phyloP scores from a whole-genome alignment of 2,329 filamentous ascomycete species.

The Exophiala phaeomuriformis region DNA sequence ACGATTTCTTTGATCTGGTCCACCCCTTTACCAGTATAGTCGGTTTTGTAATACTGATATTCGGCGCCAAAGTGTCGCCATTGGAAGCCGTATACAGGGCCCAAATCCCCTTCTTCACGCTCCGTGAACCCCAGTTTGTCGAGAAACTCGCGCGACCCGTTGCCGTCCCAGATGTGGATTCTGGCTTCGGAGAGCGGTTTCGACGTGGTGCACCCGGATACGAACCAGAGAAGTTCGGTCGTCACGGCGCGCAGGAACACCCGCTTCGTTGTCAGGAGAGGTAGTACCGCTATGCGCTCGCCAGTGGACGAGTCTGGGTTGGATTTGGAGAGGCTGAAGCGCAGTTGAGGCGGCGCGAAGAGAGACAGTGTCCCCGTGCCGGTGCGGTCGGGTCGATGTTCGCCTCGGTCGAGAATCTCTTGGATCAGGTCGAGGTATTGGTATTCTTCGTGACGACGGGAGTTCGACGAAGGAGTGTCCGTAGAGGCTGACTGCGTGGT shows the following conservation, averaged over 20 bases:
- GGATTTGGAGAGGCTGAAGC: slow-evolving; percentile 68
- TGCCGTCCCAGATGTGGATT: slow-evolving; percentile 98
- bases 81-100: slow-evolving; percentile 96
- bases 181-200: slow-evolving; percentile 66
- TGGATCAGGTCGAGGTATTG: slow-evolving; percentile 89
- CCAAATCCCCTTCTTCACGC: slow-evolving; percentile 79
- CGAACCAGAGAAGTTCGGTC: slow-evolving; percentile 92
- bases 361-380: slow-evolving; percentile 88
- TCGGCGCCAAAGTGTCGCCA: slow-evolving; percentile 97
- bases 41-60: slow-evolving; percentile 68
- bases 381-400: slow-evolving; percentile 84
- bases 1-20: slow-evolving; percentile 92
- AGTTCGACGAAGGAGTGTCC: not conserved
- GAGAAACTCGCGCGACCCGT: slow-evolving; percentile 83
- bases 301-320: slow-evolving; percentile 34
- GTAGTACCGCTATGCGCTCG: slow-evolving; percentile 58
- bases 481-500: not conserved
- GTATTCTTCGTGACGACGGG: slow-evolving; percentile 65
- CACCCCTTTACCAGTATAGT: slow-evolving; percentile 82
- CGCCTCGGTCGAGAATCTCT: slow-evolving; percentile 72
- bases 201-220: slow-evolving; percentile 76
- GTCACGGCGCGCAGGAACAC: slow-evolving; percentile 88
- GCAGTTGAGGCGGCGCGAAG: slow-evolving; percentile 78
- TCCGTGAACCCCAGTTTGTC: slow-evolving; percentile 75
- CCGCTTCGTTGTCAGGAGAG: slow-evolving; percentile 93